Evolutionary conservation across 139 green algal genomes (phyloP).

Genomic region (Tetraselmis chui): DNA sequence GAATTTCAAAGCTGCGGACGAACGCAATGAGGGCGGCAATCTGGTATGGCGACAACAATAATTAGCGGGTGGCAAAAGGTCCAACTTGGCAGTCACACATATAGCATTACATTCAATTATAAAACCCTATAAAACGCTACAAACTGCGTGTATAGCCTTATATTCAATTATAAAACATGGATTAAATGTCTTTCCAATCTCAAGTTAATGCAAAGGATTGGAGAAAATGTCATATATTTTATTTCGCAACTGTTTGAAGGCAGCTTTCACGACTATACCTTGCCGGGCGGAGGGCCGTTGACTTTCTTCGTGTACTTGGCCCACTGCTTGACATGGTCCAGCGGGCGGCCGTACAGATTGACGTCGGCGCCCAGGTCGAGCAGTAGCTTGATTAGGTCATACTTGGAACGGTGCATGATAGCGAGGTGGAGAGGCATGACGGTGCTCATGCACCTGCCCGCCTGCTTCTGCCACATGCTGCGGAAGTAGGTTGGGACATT

Average conservation of each 20-base stretch:
- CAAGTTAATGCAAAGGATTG: too few species aligned
- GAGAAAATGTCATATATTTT: too few species aligned
- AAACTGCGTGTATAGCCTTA: too few species aligned
- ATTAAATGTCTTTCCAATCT: too few species aligned
- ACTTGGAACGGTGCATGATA: not conserved
- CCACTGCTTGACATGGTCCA: not conserved
- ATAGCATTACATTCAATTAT: too few species aligned
- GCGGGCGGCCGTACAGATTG: conserved; percentile 14
- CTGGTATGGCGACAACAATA: too few species aligned
- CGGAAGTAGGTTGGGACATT: conserved; percentile 27
- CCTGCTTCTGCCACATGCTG: conserved; percentile 20
- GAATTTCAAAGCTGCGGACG: conserved; percentile 21
- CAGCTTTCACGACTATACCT: too few species aligned
- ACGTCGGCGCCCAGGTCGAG: conserved; percentile 30
- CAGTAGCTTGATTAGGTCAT: conserved; percentile 13
- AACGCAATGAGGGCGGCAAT: conserved; percentile 12
- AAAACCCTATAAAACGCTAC: too few species aligned
- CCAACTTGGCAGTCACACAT: too few species aligned
- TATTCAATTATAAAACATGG: too few species aligned
- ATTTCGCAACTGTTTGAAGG: too few species aligned
- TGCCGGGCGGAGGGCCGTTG: not conserved
- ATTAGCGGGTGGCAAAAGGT: too few species aligned
- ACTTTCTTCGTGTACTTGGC: not conserved
- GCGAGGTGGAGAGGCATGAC: conserved; percentile 20
- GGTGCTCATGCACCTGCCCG: conserved; percentile 1